Conservation (phyloP, 352 stramenopile genomes). For the Pythium inflatum region DNA sequence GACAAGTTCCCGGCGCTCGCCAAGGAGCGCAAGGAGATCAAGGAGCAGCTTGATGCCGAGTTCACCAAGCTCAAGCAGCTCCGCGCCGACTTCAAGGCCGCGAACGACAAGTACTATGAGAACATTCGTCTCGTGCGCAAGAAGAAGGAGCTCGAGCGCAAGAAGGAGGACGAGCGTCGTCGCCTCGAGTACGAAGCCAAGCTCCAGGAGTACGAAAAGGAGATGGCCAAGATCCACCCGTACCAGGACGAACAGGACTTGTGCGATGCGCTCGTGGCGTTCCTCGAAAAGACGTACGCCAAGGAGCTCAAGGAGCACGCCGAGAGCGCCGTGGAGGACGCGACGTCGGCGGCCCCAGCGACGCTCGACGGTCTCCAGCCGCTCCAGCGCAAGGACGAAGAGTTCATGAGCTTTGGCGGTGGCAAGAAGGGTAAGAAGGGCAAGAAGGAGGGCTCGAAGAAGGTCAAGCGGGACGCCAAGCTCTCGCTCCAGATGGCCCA, state of each 20-base stretch:
- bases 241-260: constrained; percentile 97
- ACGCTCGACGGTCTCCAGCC: constrained; percentile 94
- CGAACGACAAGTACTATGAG: constrained; percentile 95
- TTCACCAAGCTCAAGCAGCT: constrained; percentile 88
- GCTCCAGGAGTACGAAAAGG: constrained; percentile 96
- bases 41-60: constrained; percentile 92
- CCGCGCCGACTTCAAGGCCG: constrained; percentile 88
- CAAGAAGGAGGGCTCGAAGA: constrained; percentile 62
- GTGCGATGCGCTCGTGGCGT: constrained; percentile 93
- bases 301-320: constrained; percentile 77
- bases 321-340: constrained; percentile 37
- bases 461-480: constrained; percentile 81
- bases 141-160: constrained; percentile 83
- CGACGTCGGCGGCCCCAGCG: constrained; percentile 45
- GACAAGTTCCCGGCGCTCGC: constrained; percentile 82
- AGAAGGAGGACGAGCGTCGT: constrained; percentile 85
- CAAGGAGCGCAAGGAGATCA: constrained; percentile 90
- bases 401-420: constrained; percentile 78
- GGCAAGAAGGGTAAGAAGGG: constrained; percentile 65
- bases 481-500: constrained; percentile 77
- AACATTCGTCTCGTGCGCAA: constrained; percentile 87
- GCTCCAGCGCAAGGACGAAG: constrained; percentile 83
- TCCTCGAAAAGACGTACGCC: constrained; percentile 92
- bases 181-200: constrained; percentile 92
- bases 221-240: constrained; percentile 95